phyloP scores from a whole-genome alignment of 805 yeast species.

The Naumovozyma baii region DNA sequence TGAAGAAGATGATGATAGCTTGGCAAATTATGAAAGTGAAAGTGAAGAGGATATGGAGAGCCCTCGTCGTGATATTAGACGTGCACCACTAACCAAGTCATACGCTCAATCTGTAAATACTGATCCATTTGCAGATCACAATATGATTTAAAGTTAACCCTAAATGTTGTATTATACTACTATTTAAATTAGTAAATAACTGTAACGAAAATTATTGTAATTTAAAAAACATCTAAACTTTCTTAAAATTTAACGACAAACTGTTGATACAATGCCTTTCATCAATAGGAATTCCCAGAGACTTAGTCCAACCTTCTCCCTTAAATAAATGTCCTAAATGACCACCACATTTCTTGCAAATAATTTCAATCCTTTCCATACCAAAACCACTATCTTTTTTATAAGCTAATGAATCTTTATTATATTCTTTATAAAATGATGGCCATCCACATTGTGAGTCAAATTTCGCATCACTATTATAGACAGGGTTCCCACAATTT shows the following conservation, averaged over 20 bases:
- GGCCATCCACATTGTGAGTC: slow-evolving; percentile 98
- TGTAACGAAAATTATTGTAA: too few relatives aligned
- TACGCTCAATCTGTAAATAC: neutral
- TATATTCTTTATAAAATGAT: slow-evolving; percentile 73
- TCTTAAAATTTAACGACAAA: slow-evolving; percentile 56
- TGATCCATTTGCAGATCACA: slow-evolving; percentile 45
- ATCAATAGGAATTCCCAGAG: slow-evolving; percentile 52
- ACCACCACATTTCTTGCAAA: slow-evolving; percentile 81
- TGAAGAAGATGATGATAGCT: slow-evolving; percentile 31
- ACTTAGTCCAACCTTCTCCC: slow-evolving; percentile 73
- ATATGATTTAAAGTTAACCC: slow-evolving; percentile 30
- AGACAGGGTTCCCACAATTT: slow-evolving; percentile 74
- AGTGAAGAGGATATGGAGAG: slow-evolving; percentile 4
- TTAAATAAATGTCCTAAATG: slow-evolving; percentile 93
- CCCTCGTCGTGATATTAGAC: too few relatives aligned
- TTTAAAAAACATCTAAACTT: slow-evolving; percentile 9
- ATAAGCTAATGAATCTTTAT: slow-evolving; percentile 65
- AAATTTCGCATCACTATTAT: slow-evolving; percentile 72
- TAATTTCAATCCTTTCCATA: slow-evolving; percentile 80
- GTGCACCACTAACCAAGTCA: neutral
- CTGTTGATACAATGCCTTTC: slow-evolving; percentile 94
- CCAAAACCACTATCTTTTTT: slow-evolving; percentile 58
- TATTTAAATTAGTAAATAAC: too few relatives aligned
- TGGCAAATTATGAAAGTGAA: slow-evolving; percentile 25
- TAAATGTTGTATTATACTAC: too few relatives aligned